Conservation (phyloP, 2,329 filamentous ascomycete genomes). For the Beauveria pseudobassiana region DNA sequence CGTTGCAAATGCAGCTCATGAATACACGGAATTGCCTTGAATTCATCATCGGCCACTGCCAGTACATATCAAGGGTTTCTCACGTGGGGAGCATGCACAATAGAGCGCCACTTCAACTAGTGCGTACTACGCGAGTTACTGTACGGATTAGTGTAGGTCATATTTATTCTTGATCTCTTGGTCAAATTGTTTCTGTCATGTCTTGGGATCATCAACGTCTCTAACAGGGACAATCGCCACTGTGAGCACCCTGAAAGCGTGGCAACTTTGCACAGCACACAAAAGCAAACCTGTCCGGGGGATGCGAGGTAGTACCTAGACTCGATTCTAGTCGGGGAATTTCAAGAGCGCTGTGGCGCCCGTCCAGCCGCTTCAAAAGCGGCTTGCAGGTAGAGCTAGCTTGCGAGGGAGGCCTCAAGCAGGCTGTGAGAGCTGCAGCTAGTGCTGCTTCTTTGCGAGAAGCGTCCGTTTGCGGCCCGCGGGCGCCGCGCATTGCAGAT, state of each 20-base stretch:
- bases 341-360: background rate
- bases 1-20: slow-evolving; percentile 23
- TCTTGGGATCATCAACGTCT: background rate
- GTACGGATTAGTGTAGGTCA: too few relatives aligned
- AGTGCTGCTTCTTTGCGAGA: background rate
- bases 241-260: too few relatives aligned
- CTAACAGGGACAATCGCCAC: too few relatives aligned
- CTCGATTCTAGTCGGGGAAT: background rate
- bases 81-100: too few relatives aligned
- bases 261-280: too few relatives aligned
- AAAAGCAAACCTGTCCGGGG: background rate
- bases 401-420: background rate
- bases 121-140: too few relatives aligned
- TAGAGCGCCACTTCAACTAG: too few relatives aligned
- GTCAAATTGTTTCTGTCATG: too few relatives aligned
- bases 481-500: background rate
- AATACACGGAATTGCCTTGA: slow-evolving; percentile 16
- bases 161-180: too few relatives aligned
- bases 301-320: background rate
- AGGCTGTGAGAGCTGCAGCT: background rate
- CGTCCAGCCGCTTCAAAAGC: background rate
- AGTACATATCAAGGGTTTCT: too few relatives aligned
- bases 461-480: background rate
- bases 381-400: background rate
- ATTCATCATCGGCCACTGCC: background rate